Evolutionary conservation across 371 early-diverging fungal species (phyloP), one percentile per base, ranked within the genome.

Genomic region (Mortierella sp.): DNA sequence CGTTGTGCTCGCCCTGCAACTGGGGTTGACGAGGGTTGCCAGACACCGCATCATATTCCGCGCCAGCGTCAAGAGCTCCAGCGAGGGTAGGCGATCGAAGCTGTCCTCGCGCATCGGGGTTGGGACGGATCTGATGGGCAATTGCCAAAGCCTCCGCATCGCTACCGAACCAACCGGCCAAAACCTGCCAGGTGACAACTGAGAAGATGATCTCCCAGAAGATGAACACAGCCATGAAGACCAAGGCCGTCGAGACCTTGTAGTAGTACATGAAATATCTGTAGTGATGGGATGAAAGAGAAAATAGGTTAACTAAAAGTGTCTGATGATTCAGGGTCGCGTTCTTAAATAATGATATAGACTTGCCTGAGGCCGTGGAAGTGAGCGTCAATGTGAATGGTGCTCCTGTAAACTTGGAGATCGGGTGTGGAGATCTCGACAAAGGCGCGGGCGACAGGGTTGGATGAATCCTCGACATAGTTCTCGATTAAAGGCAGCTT

Each of bases 241-340:
- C 82, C 41, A 93, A 72, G 0, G 95, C 96, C 0, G 97, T 96
- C 11, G 94, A 89, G 27, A 94, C 54, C 75, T 93, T 89, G 91
- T 95, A 96, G 87, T 98, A 96, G 89, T 96, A 97, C 98, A 94
- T 93, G 89, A 95, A 93, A 89, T 95, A 89, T 77, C 94, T 92
- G 72, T 12, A 72, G 38, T 41, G 63, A 46, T 46, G 4, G 48
- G 14, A 90, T 56, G 43, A 89, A 56, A 16, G 44, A 12, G 6
- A 56, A 10, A 56, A 60, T 14, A 72, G 27, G 2, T 83, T 75
- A 73, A 77, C 82, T 16, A 77, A 71, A 12, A 88, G 54, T 4
- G 89, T 90, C 0, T 90, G 90, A 11, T 91, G 86, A 41, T 88
- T n/a, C 7, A 2, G 24, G 10, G 10, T 8, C 29, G 11, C 2